Evolutionary conservation across 2,329 filamentous ascomycete species (phyloP), one percentile per base, ranked within the genome.

Genomic region (Fusarium agapanthi): DNA sequence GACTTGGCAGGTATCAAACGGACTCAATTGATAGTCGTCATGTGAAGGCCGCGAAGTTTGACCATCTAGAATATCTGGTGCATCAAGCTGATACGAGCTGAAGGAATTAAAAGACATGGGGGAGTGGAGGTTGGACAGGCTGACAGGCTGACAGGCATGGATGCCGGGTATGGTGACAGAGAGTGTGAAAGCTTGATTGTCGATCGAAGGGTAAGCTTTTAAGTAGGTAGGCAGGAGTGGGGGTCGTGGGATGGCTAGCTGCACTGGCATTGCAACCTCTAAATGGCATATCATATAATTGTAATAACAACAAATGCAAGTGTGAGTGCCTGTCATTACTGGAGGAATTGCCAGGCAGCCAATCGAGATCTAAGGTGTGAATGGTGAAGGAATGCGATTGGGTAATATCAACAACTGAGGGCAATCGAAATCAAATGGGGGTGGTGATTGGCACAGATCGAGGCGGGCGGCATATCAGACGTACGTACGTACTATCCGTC

Each of bases 341-440:
- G 10, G 15, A 16, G 10, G n/a, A 26, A 18, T 8, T 26, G 7
- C 16, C 16, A 20, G 16, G 11, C 11, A 20, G 6, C 0, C 1
- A 26, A 26, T 13, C 11, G 1, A 12, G 41, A 28, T 28, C 24
- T 1, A 28, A 28, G 16, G 11, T 3, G 41, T 0, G 7, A 12
- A 44, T 20, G 15, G 10, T 20, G 41, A 26, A 24, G 41, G 41
- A 44, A 44, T 44, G 41, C 14, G 8, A 11, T 18, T 44, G 15
- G 16, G 41, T 26, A 44, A 44, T 44, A 26, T 28, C 24, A 44
- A 26, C 41, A 44, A 13, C 24, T 20, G 24, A 3, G 24, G 3
- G 16, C 11, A 26, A 20, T 20, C 26, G 41, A 9, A 20, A 26
- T 44, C 41, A 8, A 44, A 26, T 26, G 40, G 38, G 14, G n/a